A percentile compares a stretch with the other conserved stretches of the same genome.
Evolutionary conservation across 2,329 filamentous ascomycete species (phyloP).

Genomic region (Claviceps sp.): DNA sequence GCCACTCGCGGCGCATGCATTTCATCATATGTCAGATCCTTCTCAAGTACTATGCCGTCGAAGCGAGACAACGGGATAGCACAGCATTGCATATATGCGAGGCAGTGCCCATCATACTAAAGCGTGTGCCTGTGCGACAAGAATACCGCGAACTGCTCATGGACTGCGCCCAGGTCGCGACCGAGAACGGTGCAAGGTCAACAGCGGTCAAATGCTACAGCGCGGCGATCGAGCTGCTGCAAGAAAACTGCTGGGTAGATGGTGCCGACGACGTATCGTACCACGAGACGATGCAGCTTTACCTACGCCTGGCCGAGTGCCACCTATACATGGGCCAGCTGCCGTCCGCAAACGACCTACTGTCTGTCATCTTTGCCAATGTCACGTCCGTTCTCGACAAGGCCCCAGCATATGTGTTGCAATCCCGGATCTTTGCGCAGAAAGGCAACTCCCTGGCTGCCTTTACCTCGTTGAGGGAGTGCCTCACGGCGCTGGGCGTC

Average conservation of each 20-base stretch:
- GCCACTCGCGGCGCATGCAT: constrained; percentile 68
- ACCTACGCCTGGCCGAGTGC: constrained; percentile 70
- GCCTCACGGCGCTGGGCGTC: constrained; percentile 56
- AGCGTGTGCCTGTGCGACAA: constrained; percentile 43
- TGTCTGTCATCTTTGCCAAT: constrained; percentile 55
- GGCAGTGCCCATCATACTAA: constrained; percentile 60
- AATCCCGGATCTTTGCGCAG: constrained; percentile 66
- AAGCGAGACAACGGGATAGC: constrained; percentile 53
- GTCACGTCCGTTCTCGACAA: constrained; percentile 65
- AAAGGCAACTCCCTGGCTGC: constrained; percentile 58
- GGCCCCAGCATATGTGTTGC: constrained; percentile 70
- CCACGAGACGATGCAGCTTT: constrained; percentile 69
- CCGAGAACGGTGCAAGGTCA: constrained; percentile 68
- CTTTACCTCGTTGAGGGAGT: constrained; percentile 56
- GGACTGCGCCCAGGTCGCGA: constrained; percentile 63
- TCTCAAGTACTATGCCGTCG: constrained; percentile 52
- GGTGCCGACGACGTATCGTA: constrained; percentile 61
- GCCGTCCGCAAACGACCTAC: constrained; percentile 51
- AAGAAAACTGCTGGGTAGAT: constrained; percentile 65
- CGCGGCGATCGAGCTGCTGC: constrained; percentile 64
- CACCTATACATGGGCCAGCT: constrained; percentile 67
- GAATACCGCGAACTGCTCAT: constrained; percentile 65
- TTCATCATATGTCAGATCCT: constrained; percentile 76
- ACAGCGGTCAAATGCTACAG: constrained; percentile 75
- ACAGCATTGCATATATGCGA: constrained; percentile 73